These are phyloP conservation scores for Tuber melanosporum DNA, from an alignment of 495 filamentous ascomycete genomes.

Conservation along the genomic window DNA sequence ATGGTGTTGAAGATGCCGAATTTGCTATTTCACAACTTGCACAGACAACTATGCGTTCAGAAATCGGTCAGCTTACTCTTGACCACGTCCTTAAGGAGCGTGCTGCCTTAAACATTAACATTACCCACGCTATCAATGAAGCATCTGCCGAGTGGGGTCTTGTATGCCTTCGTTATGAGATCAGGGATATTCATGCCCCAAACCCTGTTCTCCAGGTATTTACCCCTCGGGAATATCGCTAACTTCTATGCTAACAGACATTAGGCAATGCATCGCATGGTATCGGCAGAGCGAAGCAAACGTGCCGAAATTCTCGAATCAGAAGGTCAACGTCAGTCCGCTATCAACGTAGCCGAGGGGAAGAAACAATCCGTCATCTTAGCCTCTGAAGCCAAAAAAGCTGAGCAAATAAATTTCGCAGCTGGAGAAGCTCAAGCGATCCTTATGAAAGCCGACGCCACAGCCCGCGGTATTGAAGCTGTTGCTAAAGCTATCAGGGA, in stretches of 20 bases:
- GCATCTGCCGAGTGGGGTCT: slow-evolving; percentile 95
- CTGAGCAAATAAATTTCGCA: slow-evolving; percentile 87
- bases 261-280: slow-evolving; percentile 94
- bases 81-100: slow-evolving; percentile 98
- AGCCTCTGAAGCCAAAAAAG: slow-evolving; percentile 82
- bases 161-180: slow-evolving; percentile 92
- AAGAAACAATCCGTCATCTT: slow-evolving; percentile 92
- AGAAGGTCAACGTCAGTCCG: slow-evolving; percentile 89
- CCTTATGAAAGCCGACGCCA: slow-evolving; percentile 73
- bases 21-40: slow-evolving; percentile 97
- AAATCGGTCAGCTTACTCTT: slow-evolving; percentile 92
- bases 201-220: slow-evolving; percentile 62
- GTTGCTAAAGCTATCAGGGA: slow-evolving; percentile 66
- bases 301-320: slow-evolving; percentile 94
- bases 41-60: slow-evolving; percentile 96
- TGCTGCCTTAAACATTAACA: slow-evolving; percentile 89
- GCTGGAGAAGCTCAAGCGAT: slow-evolving; percentile 92
- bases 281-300: slow-evolving; percentile 93
- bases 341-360: slow-evolving; percentile 97
- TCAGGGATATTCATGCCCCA: slow-evolving; percentile 94
- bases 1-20: slow-evolving; percentile 96
- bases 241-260: slow-evolving; percentile 4
- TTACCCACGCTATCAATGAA: slow-evolving; percentile 96
- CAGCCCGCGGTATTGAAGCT: slow-evolving; percentile 77
- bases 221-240: not conserved